Evolutionary conservation across 768 basidiomycete species (phyloP), one percentile per base, ranked within the genome.

Genomic region (Cystobasidiopsis lactophilus): DNA sequence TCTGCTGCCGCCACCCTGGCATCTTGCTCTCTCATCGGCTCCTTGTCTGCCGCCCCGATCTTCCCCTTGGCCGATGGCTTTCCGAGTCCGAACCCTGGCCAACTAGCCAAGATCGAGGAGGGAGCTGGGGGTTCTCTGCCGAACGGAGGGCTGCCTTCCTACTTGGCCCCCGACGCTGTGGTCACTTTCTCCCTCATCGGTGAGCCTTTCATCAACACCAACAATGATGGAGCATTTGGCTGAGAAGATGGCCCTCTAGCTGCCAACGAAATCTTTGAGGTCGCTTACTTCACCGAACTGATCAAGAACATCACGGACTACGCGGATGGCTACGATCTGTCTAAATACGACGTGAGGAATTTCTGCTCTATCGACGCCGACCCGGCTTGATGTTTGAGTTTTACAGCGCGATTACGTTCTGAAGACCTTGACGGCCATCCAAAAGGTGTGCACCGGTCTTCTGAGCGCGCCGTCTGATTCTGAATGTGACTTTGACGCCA

Each of bases 221-320:
- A 11, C 37, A n/a, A 38, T 11, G 11, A 11, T 11, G 37, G 11
- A 11, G 37, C 11, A 11, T 11, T 38, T n/a, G 37, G 11, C 37
- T 11, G 11, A 11, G 37, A 11, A 11, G 11, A n/a, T 11, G n/a
- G 37, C 37, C n/a, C 37, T n/a, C n/a, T n/a, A 13, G 49, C 49
- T 21, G 37, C 38, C n/a, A 51, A 51, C 38, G 49, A 51, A 31
- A 40, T 40, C 38, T 51, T 51, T 29, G 49, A 51, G 37, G 49
- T 51, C 23, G 49, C 49, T 16, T 51, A 10, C 49, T 51, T 51
- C 37, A 51, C 33, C 21, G 38, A 40, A n/a, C 23, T 51, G 18
- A 5, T 51, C 30, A 19, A 39, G 5, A 51, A 51, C 49, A 26
- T 51, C 24, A 51, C 49, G 5, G 14, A 5, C 23, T 33, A 31